phyloP scores from a whole-genome alignment of 1,284 basidiomycete species.

The Ganoderma lucidum region DNA sequence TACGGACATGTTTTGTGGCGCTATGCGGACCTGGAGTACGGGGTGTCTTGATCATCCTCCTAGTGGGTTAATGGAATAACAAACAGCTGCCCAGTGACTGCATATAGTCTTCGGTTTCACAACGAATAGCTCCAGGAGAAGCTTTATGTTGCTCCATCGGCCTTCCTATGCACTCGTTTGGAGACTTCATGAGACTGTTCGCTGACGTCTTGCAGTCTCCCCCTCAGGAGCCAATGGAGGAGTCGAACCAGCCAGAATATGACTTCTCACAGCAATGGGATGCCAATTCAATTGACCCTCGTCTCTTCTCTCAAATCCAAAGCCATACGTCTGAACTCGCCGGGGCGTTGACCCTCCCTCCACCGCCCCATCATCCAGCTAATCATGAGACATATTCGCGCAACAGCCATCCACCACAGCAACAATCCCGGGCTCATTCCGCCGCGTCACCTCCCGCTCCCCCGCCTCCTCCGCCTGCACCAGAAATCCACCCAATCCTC shows the following conservation, averaged over 20 bases:
- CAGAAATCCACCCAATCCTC: slow-evolving; percentile 29
- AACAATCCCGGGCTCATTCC: background rate
- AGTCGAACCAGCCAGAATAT: slow-evolving; percentile 19
- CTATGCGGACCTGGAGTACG: background rate
- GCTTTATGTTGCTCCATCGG: background rate
- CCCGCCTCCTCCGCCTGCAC: slow-evolving; percentile 22
- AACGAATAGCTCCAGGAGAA: background rate
- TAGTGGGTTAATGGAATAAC: background rate
- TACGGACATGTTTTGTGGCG: background rate
- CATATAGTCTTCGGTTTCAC: background rate
- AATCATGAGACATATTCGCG: slow-evolving; percentile 11
- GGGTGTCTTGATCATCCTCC: background rate
- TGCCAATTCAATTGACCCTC: slow-evolving; percentile 36
- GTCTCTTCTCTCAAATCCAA: slow-evolving; percentile 35
- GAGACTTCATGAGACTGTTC: background rate
- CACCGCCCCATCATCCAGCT: slow-evolving; percentile 6
- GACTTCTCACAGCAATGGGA: slow-evolving; percentile 34
- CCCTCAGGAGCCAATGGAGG: slow-evolving; percentile 16
- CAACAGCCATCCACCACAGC: slow-evolving; percentile 12
- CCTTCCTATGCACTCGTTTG: background rate
- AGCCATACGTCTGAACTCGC: slow-evolving; percentile 37
- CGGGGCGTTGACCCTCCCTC: slow-evolving; percentile 35
- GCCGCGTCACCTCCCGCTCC: slow-evolving; percentile 7
- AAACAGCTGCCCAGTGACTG: background rate
- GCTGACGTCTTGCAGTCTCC: slow-evolving; percentile 14